A percentile compares a stretch with the other conserved stretches of the same genome.
Conservation (phyloP, 2,329 filamentous ascomycete species). For the Daldinia sp. region DNA sequence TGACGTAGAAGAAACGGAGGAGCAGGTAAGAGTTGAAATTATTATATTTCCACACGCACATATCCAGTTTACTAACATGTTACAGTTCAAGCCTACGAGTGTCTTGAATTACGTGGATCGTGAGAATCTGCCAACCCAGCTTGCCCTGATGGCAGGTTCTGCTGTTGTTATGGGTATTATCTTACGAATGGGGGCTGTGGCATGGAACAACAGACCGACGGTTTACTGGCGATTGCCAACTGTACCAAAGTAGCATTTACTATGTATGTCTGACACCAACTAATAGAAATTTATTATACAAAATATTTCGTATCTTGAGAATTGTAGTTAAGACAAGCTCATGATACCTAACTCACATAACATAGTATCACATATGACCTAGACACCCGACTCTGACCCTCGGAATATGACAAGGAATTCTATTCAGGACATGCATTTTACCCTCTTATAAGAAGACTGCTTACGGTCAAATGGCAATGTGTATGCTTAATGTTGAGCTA, state of each 20-base stretch:
- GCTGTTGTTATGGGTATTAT: conserved; percentile 20
- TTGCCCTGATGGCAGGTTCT: conserved; percentile 22
- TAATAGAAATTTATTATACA: not conserved
- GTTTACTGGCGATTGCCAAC: conserved; percentile 31
- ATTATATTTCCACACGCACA: not conserved
- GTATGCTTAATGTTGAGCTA: too few species aligned
- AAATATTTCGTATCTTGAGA: not conserved
- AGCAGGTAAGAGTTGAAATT: conserved; percentile 28
- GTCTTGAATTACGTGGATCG: conserved; percentile 13
- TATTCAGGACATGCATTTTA: too few species aligned
- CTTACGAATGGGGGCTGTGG: conserved; percentile 18
- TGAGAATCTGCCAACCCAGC: conserved; percentile 9
- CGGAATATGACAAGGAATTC: too few species aligned
- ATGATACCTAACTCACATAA: too few species aligned
- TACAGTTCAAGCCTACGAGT: conserved; percentile 12
- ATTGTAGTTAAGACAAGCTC: too few species aligned
- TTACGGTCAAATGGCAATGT: too few species aligned
- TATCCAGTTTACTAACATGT: conserved; percentile 10
- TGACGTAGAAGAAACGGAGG: conserved; percentile 26
- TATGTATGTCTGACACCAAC: not conserved
- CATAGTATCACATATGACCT: too few species aligned
- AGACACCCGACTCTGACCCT: too few species aligned
- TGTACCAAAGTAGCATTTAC: conserved; percentile 11
- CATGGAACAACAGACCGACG: conserved; percentile 32
- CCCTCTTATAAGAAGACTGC: too few species aligned